These are phyloP conservation scores for Hanseniaspora pseudoguilliermondii DNA, from an alignment of 805 yeast genomes.

Conservation along the genomic window DNA sequence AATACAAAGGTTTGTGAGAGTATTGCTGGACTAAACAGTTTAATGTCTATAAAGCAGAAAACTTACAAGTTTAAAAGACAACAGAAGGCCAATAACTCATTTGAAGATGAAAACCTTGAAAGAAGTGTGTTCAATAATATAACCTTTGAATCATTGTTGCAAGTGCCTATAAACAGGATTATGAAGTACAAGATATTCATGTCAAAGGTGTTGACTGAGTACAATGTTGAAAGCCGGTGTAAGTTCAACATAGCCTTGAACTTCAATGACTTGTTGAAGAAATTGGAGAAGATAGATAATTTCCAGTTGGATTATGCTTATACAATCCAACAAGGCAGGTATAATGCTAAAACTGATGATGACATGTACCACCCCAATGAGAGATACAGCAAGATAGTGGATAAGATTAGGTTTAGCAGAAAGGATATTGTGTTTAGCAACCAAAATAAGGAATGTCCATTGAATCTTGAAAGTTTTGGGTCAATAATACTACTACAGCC, in stretches of 20 bases:
- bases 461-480: constrained; percentile 3
- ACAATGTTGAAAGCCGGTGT: not conserved
- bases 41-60: not conserved
- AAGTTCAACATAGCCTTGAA: not conserved
- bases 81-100: not conserved
- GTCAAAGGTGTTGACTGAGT: not conserved
- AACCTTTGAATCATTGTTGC: constrained; percentile 3
- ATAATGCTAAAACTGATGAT: not conserved
- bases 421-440: not conserved
- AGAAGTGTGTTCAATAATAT: not conserved
- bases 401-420: not conserved
- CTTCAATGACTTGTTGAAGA: not conserved
- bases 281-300: constrained; percentile 8
- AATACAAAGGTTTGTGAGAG: not conserved
- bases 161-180: constrained; percentile 6
- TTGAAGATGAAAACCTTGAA: not conserved
- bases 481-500: constrained; percentile 3
- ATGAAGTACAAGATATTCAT: constrained; percentile 8
- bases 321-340: not conserved
- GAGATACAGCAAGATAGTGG: not conserved
- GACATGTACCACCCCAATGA: not conserved
- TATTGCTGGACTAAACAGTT: not conserved
- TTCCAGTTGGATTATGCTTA: constrained; percentile 10
- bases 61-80: not conserved
- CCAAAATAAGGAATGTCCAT: not conserved